A percentile compares a stretch with the other conserved stretches of the same genome.
Conservation (phyloP, 441 rosid genomes). For the Hura crepitans region DNA sequence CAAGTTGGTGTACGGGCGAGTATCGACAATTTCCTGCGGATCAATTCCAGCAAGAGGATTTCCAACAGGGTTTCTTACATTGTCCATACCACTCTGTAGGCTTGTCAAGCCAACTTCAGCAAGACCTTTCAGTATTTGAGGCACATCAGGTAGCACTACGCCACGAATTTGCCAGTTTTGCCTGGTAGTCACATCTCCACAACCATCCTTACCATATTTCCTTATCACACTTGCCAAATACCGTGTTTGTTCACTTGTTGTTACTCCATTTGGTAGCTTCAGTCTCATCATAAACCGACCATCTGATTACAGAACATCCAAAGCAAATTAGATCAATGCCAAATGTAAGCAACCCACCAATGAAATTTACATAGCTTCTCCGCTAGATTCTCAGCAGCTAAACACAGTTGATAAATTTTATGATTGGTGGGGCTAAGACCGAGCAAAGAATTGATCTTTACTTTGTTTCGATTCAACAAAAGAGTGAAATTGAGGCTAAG, state of each 20-base stretch:
- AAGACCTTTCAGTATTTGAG: slow-evolving; percentile 71
- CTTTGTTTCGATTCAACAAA: no score
- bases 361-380: background rate
- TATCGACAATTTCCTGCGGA: slow-evolving; percentile 77
- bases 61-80: slow-evolving; percentile 91
- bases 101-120: slow-evolving; percentile 78
- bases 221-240: slow-evolving; percentile 79
- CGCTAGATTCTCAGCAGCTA: no score
- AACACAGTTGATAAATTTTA: background rate
- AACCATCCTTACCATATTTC: slow-evolving; percentile 87
- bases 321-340: background rate
- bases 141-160: slow-evolving; percentile 79
- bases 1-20: slow-evolving; percentile 70
- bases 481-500: background rate
- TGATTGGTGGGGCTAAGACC: background rate
- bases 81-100: slow-evolving; percentile 96
- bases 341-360: background rate
- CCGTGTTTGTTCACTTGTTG: slow-evolving; percentile 88
- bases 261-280: slow-evolving; percentile 91
- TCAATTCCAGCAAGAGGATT: slow-evolving; percentile 93
- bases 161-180: slow-evolving; percentile 98
- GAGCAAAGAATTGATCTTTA: no score
- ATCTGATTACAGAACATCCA: slow-evolving; percentile 38
- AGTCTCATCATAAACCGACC: slow-evolving; percentile 97
- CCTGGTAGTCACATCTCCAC: slow-evolving; percentile 88